Conservation (phyloP, 306 rosid genomes). For the Prunus padus region DNA sequence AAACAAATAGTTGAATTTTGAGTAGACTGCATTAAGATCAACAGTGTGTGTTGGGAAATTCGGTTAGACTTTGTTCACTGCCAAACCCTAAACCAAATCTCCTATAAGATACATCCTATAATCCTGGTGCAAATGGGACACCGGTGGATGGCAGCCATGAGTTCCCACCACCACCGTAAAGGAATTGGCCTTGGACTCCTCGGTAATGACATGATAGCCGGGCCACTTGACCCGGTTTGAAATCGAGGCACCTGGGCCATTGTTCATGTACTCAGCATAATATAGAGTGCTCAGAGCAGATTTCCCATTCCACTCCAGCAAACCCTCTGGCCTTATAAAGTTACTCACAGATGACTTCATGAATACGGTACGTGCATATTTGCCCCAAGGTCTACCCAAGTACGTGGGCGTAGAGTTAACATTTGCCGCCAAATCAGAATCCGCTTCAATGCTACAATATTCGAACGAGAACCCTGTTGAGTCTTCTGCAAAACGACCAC, state of each 20-base stretch:
- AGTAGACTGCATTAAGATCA: neutral
- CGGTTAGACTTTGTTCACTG: neutral
- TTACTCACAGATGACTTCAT: neutral
- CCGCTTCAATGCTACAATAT: too few relatives aligned
- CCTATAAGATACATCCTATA: too few relatives aligned
- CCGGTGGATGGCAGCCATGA: slow-evolving; percentile 10
- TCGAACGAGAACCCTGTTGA: too few relatives aligned
- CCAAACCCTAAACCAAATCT: neutral
- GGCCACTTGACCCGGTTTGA: slow-evolving; percentile 6
- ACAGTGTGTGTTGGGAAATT: too few relatives aligned
- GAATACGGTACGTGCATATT: neutral
- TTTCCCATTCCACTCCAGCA: neutral
- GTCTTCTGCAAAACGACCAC: too few relatives aligned
- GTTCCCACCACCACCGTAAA: slow-evolving; percentile 11
- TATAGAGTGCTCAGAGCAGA: neutral
- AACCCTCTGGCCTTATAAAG: neutral
- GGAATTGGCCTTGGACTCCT: neutral
- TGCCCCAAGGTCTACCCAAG: too few relatives aligned
- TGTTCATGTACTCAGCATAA: slow-evolving; percentile 6
- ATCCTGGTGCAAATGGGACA: neutral
- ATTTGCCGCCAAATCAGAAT: too few relatives aligned
- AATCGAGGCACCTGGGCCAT: neutral
- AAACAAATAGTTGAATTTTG: neutral
- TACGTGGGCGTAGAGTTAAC: too few relatives aligned
- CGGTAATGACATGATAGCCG: neutral